Conservation (phyloP, 441 rosid species). For the Theobroma grandiflorum region DNA sequence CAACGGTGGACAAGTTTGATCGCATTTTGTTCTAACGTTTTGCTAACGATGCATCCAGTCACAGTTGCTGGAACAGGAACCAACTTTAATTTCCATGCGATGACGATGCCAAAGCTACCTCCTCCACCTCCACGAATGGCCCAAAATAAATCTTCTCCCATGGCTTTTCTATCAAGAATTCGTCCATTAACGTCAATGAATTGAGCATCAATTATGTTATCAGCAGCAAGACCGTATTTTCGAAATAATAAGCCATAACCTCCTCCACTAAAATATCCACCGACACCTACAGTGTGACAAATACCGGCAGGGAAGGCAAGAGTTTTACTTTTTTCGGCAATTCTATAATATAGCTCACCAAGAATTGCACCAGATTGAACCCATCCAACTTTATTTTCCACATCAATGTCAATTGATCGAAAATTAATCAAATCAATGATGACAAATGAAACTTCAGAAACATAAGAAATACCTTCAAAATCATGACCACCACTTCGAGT, state of each 20-base stretch:
- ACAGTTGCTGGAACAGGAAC: slow-evolving; percentile 19
- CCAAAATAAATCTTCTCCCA: slow-evolving; percentile 20
- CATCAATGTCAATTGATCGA: neutral
- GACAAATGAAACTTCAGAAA: neutral
- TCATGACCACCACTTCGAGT: slow-evolving; percentile 20
- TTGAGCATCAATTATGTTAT: slow-evolving; percentile 6
- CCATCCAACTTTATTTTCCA: neutral
- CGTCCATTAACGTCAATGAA: slow-evolving; percentile 12
- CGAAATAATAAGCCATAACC: neutral
- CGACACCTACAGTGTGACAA: neutral
- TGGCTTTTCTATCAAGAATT: slow-evolving; percentile 11
- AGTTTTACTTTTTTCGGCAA: neutral
- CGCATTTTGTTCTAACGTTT: slow-evolving; percentile 27
- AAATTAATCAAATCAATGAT: slow-evolving; percentile 2
- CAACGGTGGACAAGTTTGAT: slow-evolving; percentile 15
- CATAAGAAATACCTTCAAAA: slow-evolving; percentile 8
- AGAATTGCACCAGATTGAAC: slow-evolving; percentile 11
- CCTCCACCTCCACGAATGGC: slow-evolving; percentile 20
- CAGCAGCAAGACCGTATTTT: slow-evolving; percentile 11
- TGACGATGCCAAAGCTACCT: neutral
- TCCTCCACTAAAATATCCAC: slow-evolving; percentile 9
- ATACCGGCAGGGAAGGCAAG: neutral
- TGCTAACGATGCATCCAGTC: neutral
- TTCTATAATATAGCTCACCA: slow-evolving; percentile 7
- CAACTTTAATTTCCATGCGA: slow-evolving; percentile 24